Base-by-base conservation (phyloP, 108 stramenopile species). In the Skeletonema potamos region DNA sequence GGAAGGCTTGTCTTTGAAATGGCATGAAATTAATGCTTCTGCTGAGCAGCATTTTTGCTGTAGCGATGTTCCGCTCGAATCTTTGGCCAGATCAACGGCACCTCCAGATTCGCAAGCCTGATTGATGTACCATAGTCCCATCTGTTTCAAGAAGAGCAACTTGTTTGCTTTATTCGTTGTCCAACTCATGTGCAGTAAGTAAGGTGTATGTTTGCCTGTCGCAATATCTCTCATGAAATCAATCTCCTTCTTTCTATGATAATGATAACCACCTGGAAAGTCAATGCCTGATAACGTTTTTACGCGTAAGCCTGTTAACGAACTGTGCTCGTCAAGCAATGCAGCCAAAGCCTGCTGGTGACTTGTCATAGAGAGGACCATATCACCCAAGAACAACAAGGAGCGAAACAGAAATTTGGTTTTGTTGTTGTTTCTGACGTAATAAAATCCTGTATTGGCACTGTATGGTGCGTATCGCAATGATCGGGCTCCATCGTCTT, bases 381-480 rank as follows among this genome's bases (percentile, higher is more conserved):
- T 68, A 58, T 96, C 95, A 9, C 87, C 92, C 26, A 62, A 27
- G 55, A 75, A 76, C 27, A 93, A 54, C 28, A 96, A 61, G 28
- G 70, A 54, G 36, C 82, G 71, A 58, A 96, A 92, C 5, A 96
- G 84, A 66, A 91, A 88, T 55, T 85, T 62, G 11, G 95, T 93
- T 54, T 77, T 71, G 30, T 66, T 68, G 70, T 92, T 92, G 84
- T 86, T 61, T 32, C 92, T 80, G 27, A 97, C 88, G 51, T 87
- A 96, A 70, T 96, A 97, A 72, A 96, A 96, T 6, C 95, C 97
- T 27, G 85, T 77, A 29, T 88, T 90, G 3, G 84, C 84, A 58
- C 56, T 74, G 68, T 89, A 92, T 10, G 91, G 91, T 9, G 88
- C 86, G 58, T 92, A 92, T 4, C 86, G 68, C 15, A 80, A 8